A percentile compares a stretch with the other conserved stretches of the same genome.
These are phyloP conservation scores for Fusarium buharicum DNA, from an alignment of 2,329 filamentous ascomycete genomes.

Conservation along the genomic window DNA sequence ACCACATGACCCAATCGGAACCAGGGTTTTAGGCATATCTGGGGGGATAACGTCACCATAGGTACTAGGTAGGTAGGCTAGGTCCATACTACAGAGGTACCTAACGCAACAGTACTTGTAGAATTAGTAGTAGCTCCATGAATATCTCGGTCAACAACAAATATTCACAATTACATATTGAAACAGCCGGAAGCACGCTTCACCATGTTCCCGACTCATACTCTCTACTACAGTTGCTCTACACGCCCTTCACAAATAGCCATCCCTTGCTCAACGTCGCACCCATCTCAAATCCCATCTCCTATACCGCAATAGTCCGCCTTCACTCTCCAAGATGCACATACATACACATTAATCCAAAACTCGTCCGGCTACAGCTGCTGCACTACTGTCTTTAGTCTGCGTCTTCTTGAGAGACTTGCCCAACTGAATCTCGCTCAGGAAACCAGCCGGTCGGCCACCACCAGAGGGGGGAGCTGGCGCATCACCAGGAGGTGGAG, in stretches of 20 bases:
- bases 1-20: slow-evolving; percentile 35
- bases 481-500: slow-evolving; percentile 57
- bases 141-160: neutral
- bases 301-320: slow-evolving; percentile 5
- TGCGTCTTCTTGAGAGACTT: slow-evolving; percentile 84
- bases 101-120: too few species aligned
- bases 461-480: slow-evolving; percentile 58
- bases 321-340: slow-evolving; percentile 5
- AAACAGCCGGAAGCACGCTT: slow-evolving; percentile 19
- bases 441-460: slow-evolving; percentile 69
- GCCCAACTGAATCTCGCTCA: slow-evolving; percentile 86
- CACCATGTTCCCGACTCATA: slow-evolving; percentile 28
- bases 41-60: slow-evolving; percentile 31
- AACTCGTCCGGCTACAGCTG: slow-evolving; percentile 81
- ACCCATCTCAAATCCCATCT: slow-evolving; percentile 13
- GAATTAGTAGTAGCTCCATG: neutral
- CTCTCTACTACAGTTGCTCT: slow-evolving; percentile 23
- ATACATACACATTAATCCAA: slow-evolving; percentile 56
- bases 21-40: slow-evolving; percentile 8
- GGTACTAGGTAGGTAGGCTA: neutral
- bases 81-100: neutral
- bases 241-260: slow-evolving; percentile 13
- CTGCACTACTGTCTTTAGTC: slow-evolving; percentile 85
- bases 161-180: slow-evolving; percentile 26
- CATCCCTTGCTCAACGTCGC: slow-evolving; percentile 14